A percentile compares a stretch with the other conserved stretches of the same genome.
Evolutionary conservation across 2,329 filamentous ascomycete genomes (phyloP).

Genomic region (Clarireedia hainanense): DNA sequence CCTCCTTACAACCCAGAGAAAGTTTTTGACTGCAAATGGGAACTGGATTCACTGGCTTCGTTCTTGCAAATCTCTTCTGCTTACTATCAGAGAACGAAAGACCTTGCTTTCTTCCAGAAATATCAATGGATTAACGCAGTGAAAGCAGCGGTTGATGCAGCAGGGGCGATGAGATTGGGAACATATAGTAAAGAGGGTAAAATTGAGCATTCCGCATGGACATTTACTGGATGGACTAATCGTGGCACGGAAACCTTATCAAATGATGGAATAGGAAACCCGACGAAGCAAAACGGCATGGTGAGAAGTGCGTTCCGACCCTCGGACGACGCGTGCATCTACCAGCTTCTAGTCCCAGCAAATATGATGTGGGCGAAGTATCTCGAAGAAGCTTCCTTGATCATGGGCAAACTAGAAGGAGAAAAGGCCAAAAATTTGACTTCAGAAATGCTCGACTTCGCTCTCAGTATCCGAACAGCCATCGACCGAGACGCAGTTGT

Average conservation of each 20-base stretch:
- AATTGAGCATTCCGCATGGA: slow-evolving; percentile 57
- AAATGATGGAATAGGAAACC: slow-evolving; percentile 71
- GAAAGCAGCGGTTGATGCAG: slow-evolving; percentile 57
- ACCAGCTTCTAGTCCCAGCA: slow-evolving; percentile 78
- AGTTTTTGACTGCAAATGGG: slow-evolving; percentile 95
- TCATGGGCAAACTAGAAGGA: slow-evolving; percentile 43
- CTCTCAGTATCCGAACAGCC: slow-evolving; percentile 56
- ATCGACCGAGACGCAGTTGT: slow-evolving; percentile 67
- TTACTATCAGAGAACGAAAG: slow-evolving; percentile 67
- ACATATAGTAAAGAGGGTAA: slow-evolving; percentile 59
- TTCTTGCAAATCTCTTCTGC: slow-evolving; percentile 76
- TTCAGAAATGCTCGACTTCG: slow-evolving; percentile 46
- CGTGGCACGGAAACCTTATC: slow-evolving; percentile 74
- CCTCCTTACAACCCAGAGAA: slow-evolving; percentile 60
- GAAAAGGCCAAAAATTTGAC: slow-evolving; percentile 40
- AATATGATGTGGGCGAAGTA: slow-evolving; percentile 77
- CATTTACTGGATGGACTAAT: slow-evolving; percentile 66
- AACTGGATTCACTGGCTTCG: slow-evolving; percentile 81
- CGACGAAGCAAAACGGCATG: slow-evolving; percentile 68
- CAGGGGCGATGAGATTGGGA: slow-evolving; percentile 62
- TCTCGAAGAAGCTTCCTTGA: slow-evolving; percentile 43
- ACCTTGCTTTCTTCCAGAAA: slow-evolving; percentile 64
- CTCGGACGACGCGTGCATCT: slow-evolving; percentile 74
- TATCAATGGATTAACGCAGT: slow-evolving; percentile 67
- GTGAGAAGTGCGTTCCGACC: slow-evolving; percentile 84